Percentiles rank a stretch among this genome's conserved stretches.
phyloP scores from a whole-genome alignment of 2,329 filamentous ascomycete species.

The Penicillium hordei region DNA sequence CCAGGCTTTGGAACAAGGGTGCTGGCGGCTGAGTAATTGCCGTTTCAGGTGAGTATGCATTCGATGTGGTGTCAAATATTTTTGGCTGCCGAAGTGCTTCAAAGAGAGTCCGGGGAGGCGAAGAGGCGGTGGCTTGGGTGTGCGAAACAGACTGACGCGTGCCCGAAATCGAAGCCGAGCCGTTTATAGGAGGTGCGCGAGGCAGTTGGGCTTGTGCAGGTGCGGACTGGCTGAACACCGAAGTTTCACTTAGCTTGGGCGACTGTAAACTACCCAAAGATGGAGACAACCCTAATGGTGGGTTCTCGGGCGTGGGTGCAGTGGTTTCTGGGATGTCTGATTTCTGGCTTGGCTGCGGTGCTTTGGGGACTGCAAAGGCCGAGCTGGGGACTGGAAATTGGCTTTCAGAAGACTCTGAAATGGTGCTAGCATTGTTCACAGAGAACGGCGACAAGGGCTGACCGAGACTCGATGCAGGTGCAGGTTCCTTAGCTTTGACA shows the following conservation, averaged over 20 bases:
- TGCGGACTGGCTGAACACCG: neutral
- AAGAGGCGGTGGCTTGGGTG: neutral
- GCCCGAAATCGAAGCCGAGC: neutral
- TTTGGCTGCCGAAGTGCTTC: conserved; percentile 8
- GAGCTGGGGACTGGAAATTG: neutral
- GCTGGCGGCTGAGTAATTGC: neutral
- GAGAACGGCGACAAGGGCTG: neutral
- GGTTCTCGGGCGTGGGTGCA: neutral
- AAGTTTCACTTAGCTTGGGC: neutral
- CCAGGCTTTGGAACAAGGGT: conserved; percentile 8
- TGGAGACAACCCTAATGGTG: neutral
- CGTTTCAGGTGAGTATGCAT: neutral
- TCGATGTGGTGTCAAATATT: conserved; percentile 8
- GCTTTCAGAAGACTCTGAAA: neutral
- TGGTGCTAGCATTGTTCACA: neutral
- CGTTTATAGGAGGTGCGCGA: neutral
- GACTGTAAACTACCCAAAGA: neutral
- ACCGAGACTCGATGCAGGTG: neutral
- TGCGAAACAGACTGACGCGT: neutral
- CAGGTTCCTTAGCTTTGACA: neutral
- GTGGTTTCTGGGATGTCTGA: neutral
- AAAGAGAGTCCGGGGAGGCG: conserved; percentile 4
- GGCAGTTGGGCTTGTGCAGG: neutral
- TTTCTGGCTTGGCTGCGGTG: neutral
- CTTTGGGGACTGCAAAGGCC: neutral